These are phyloP conservation scores for Ceratocystis eucalypticola DNA, from an alignment of 2,329 filamentous ascomycete species.

Conservation along the genomic window DNA sequence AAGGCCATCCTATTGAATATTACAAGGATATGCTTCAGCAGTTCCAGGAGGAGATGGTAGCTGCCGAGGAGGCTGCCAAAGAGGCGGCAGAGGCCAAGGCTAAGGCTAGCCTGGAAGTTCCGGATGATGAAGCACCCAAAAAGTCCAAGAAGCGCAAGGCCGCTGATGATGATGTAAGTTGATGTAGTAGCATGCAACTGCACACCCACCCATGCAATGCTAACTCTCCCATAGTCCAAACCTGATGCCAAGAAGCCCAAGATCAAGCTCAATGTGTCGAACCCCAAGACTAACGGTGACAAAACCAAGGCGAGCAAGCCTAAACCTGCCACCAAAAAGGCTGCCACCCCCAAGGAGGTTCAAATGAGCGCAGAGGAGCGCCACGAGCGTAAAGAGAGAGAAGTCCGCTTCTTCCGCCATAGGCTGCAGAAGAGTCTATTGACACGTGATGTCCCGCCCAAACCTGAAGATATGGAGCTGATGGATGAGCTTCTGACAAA, in stretches of 20 bases:
- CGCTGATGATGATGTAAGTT: conserved; percentile 49
- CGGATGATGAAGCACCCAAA: conserved; percentile 50
- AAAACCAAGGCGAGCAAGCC: conserved; percentile 41
- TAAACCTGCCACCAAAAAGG: conserved; percentile 41
- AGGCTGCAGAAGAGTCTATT: conserved; percentile 91
- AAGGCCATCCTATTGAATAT: conserved; percentile 62
- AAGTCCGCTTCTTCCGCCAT: conserved; percentile 86
- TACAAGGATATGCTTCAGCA: conserved; percentile 71
- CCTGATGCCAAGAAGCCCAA: conserved; percentile 55
- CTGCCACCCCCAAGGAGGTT: conserved; percentile 40
- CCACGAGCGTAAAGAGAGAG: conserved; percentile 49
- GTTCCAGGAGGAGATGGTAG: conserved; percentile 50
- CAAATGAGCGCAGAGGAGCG: conserved; percentile 46
- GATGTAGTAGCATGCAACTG: conserved; percentile 20
- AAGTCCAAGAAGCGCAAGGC: conserved; percentile 76
- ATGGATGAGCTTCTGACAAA: conserved; percentile 70
- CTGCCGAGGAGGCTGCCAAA: conserved; percentile 40
- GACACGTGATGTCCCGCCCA: conserved; percentile 68
- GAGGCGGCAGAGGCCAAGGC: conserved; percentile 31
- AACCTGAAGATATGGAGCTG: conserved; percentile 66
- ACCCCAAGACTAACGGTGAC: conserved; percentile 37
- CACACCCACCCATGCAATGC: neutral
- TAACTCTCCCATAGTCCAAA: conserved; percentile 21
- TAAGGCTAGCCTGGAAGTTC: conserved; percentile 33
- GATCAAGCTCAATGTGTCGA: conserved; percentile 52